These are phyloP conservation scores for Leishmania amazonensis DNA, from an alignment of 208 protist species.

Conservation along the genomic window DNA sequence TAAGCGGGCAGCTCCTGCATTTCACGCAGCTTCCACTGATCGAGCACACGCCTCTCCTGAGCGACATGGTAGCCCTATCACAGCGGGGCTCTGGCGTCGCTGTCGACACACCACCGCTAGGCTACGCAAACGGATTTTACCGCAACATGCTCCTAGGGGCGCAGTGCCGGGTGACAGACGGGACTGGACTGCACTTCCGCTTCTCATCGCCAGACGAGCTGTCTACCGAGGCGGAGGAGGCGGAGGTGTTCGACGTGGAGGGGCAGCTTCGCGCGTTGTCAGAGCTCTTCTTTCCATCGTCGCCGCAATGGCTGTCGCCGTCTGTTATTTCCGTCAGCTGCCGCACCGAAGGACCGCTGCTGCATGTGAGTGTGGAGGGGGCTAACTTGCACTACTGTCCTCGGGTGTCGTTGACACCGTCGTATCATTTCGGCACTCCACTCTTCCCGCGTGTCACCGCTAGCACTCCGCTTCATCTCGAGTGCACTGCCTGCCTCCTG, in stretches of 20 bases:
- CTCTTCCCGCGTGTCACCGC: slow-evolving; percentile 11
- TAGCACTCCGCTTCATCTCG: slow-evolving; percentile 16
- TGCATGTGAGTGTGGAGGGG: slow-evolving; percentile 38
- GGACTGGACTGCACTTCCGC: slow-evolving; percentile 3
- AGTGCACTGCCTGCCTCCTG: slow-evolving; percentile 16
- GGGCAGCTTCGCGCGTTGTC: slow-evolving; percentile 14
- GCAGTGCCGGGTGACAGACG: neutral
- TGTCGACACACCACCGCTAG: slow-evolving; percentile 4
- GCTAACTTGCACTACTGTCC: slow-evolving; percentile 51
- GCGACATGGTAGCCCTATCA: slow-evolving; percentile 5
- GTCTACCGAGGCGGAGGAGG: slow-evolving; percentile 16
- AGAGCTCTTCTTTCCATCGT: slow-evolving; percentile 16
- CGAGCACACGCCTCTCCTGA: neutral
- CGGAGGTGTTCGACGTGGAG: slow-evolving; percentile 18
- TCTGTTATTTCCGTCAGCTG: slow-evolving; percentile 27
- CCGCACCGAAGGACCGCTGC: slow-evolving; percentile 1
- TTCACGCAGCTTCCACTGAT: slow-evolving; percentile 23
- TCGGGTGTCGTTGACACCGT: slow-evolving; percentile 27
- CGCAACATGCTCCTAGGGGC: slow-evolving; percentile 25
- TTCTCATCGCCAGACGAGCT: slow-evolving; percentile 4
- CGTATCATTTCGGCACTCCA: neutral
- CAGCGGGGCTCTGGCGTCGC: slow-evolving; percentile 5
- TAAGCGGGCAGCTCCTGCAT: slow-evolving; percentile 51
- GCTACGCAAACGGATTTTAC: slow-evolving; percentile 30
- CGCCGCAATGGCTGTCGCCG: slow-evolving; percentile 31